Percentiles rank a stretch among this genome's conserved stretches.
Conservation (phyloP, 345 rosid genomes). For the Brassica napus region Da-Ae NC_063447.1:9062501-9063000, state of each 20-base stretch:
- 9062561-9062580: neutral
- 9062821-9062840: slow-evolving; percentile 5
- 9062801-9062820: neutral
- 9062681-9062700: neutral
- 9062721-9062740: slow-evolving; percentile 6
- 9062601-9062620: slow-evolving; percentile 15
- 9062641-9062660: neutral
- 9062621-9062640: slow-evolving; percentile 2
- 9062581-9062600: neutral
- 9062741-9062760: neutral
- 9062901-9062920: slow-evolving; percentile 5
- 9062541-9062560: neutral
- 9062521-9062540: neutral
- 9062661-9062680: neutral
- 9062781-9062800: slow-evolving; percentile 6
- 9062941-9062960: neutral
- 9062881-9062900: neutral
- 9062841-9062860: neutral
- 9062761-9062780: neutral
- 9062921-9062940: neutral
- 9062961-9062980: slow-evolving; percentile 15
- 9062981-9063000: slow-evolving; percentile 19
- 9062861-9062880: neutral
- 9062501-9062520: neutral
- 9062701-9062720: neutral